phyloP scores from a whole-genome alignment of 2,329 filamentous ascomycete species.

The Apiospora marii region DNA sequence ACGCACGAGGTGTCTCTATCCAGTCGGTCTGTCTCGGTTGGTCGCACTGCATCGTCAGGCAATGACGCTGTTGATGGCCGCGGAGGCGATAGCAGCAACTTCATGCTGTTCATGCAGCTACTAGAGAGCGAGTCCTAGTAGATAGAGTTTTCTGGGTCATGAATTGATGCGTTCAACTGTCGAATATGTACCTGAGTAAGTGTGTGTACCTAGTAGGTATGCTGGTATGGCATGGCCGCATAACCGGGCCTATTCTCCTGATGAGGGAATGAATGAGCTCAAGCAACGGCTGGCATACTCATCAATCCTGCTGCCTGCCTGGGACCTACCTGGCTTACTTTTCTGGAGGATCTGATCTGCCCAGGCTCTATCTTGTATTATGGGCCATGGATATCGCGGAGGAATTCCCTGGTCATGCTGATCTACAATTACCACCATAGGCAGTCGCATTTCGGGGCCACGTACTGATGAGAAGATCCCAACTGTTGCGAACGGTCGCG shows the following conservation, averaged over 20 bases:
- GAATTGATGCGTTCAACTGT: not conserved
- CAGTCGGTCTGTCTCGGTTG: constrained; percentile 16
- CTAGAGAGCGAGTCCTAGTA: not conserved
- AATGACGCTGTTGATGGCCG: constrained; percentile 7
- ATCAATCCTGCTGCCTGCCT: not conserved
- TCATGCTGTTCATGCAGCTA: constrained; percentile 12
- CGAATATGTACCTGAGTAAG: constrained; percentile 7
- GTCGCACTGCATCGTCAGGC: constrained; percentile 12
- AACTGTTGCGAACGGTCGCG: not conserved
- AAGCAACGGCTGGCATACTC: not conserved
- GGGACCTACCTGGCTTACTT: not conserved
- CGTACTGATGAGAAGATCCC: not conserved
- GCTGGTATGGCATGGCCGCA: constrained; percentile 8
- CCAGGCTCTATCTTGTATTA: not conserved
- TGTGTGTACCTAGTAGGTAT: not conserved
- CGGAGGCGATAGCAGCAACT: not conserved
- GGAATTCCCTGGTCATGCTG: not conserved
- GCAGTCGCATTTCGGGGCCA: not conserved
- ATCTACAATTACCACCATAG: not conserved
- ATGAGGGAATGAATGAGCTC: not conserved
- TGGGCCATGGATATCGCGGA: not conserved
- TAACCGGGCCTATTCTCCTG: constrained; percentile 13
- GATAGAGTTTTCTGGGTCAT: not conserved
- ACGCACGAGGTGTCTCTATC: constrained; percentile 14
- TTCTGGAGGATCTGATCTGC: not conserved